Base-by-base conservation (phyloP, 2,329 filamentous ascomycete species). In the Cladosporium sp. region DNA sequence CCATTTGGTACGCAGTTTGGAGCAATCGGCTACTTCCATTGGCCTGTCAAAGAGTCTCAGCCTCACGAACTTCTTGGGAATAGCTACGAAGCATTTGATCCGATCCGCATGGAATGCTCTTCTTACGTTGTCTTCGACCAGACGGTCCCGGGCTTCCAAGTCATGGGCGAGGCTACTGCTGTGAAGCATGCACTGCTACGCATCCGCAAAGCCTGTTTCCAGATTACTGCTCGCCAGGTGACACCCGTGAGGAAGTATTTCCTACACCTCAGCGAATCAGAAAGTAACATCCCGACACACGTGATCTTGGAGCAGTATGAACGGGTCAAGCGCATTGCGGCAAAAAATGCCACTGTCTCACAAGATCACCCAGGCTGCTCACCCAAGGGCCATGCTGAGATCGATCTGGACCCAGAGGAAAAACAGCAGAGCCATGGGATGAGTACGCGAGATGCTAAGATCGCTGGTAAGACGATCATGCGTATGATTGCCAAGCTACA, bases 41-140 rank as follows among this genome's bases (percentile, higher is more conserved):
- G 82, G 83, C 82, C 82, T 3, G 67, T 71, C 0, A 73, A 79
- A 35, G 80, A 83, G 6, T 78, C 79, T 40, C 72, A 76, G 0
- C 71, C 81, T 2, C 72, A 77, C 14, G 75, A 80, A 12, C 72
- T 78, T 12, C 73, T 84, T 14, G 82, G 81, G 1, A 63, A 68
- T 11, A 76, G 77, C 40, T 74, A 79, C 10, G 80, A 84, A 69
- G 75, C 74, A 5, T 74, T 85, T 4, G 82, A 85, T 67, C 68
- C 71, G 7, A 77, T 84, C 14, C 78, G 83, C 5, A 73, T 74
- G 37, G 75, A 75, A 28, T 77, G 73, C 58, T 72, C 72, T 4
- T 82, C 78, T 64, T 74, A 80, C 66, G 73, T 84, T n/a, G 78
- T 79, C 37, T 74, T 76, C n/a, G 72, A 77, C 28, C 67, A 71